These are phyloP conservation scores for Solanum pinnatisectum DNA, from an alignment of 257 asterid species.

Conservation along the genomic window DNA sequence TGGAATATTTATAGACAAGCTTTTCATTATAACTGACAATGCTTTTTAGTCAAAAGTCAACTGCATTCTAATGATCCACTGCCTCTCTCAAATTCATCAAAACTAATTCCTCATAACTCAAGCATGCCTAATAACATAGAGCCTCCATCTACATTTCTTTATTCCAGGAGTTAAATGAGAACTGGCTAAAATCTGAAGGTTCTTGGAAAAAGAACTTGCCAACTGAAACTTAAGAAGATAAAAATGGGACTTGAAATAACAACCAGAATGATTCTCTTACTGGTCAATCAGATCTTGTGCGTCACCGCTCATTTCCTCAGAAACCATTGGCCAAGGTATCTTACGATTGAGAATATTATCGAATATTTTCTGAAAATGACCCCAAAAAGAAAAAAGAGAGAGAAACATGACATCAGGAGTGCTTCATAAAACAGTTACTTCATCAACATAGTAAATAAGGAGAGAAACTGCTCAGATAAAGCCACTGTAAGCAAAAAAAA, in stretches of 20 bases:
- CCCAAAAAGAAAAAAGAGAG: neutral
- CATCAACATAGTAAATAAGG: neutral
- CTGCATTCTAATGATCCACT: neutral
- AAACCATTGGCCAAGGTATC: constrained; percentile 89
- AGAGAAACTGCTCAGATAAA: neutral
- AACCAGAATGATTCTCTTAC: constrained; percentile 34
- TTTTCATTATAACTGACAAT: neutral
- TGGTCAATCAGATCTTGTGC: constrained; percentile 84
- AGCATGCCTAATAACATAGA: neutral
- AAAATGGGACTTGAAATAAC: neutral
- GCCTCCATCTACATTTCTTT: neutral
- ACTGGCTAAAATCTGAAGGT: neutral
- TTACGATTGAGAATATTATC: constrained; percentile 93
- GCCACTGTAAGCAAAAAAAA: neutral
- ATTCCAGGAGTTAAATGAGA: neutral
- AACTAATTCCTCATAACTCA: neutral
- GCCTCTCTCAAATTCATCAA: neutral
- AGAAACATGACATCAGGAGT: neutral
- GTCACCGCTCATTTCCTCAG: constrained; percentile 84
- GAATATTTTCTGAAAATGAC: constrained; percentile 62
- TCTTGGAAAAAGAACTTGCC: neutral
- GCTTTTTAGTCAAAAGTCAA: neutral
- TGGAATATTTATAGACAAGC: neutral
- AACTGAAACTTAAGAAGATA: neutral
- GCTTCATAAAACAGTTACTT: neutral